Evolutionary conservation across 768 basidiomycete species (phyloP).

Genomic region (Vararia minispora): DNA sequence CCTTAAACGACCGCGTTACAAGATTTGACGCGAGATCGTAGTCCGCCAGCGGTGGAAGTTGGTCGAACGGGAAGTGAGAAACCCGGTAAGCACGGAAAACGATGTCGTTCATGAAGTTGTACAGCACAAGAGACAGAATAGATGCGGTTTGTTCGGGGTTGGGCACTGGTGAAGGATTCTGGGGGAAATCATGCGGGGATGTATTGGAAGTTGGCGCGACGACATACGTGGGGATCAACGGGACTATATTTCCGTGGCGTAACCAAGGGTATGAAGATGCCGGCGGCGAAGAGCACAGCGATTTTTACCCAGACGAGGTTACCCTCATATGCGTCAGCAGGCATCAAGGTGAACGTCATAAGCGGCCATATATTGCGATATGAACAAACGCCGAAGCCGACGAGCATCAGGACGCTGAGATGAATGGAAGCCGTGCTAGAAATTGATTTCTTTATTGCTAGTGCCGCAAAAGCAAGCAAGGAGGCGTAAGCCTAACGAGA

Average conservation of each 20-base stretch:
- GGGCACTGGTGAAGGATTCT: conserved; percentile 14
- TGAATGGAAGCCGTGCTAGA: conserved; percentile 20
- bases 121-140: conserved; percentile 27
- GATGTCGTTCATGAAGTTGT: conserved; percentile 28
- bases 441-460: conserved; percentile 17
- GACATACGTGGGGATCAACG: conserved; percentile 23
- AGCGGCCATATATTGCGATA: conserved; percentile 31
- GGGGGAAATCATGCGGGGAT: background rate
- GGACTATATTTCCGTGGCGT: conserved; percentile 30
- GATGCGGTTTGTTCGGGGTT: conserved; percentile 37
- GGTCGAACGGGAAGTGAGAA: conserved; percentile 21
- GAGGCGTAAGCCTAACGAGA: conserved; percentile 23
- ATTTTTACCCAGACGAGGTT: conserved; percentile 27
- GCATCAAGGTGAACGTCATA: conserved; percentile 21
- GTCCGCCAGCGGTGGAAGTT: conserved; percentile 25
- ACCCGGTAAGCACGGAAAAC: conserved; percentile 21
- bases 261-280: conserved; percentile 25
- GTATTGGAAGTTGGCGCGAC: background rate
- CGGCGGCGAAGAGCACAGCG: conserved; percentile 23
- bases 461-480: conserved; percentile 21
- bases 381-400: conserved; percentile 23
- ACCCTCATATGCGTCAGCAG: conserved; percentile 23
- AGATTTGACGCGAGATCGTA: conserved; percentile 20
- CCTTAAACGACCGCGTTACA: conserved; percentile 16
- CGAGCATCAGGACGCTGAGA: conserved; percentile 22